Evolutionary conservation across 108 stramenopile genomes (phyloP).

Genomic region (Phaeodactylum tricornutum): DNA sequence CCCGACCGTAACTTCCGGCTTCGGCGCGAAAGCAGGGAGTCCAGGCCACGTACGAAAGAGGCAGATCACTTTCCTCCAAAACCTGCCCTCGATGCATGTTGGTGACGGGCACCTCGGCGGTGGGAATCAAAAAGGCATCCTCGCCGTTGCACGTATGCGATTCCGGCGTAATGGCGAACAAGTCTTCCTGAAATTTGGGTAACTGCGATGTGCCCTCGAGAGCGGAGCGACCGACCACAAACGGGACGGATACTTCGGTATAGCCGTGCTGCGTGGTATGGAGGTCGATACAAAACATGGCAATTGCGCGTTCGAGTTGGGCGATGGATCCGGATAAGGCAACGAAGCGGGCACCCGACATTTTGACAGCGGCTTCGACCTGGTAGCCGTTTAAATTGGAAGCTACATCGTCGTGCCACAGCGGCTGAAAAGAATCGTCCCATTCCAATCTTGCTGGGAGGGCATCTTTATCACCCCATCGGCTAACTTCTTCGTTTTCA

Average conservation of each 20-base stretch:
- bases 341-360: slow-evolving; percentile 90
- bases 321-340: slow-evolving; percentile 82
- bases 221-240: slow-evolving; percentile 76
- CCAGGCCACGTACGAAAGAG: slow-evolving; percentile 77
- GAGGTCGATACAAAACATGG: slow-evolving; percentile 85
- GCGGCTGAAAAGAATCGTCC: slow-evolving; percentile 59
- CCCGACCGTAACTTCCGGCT: slow-evolving; percentile 93
- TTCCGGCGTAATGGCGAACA: slow-evolving; percentile 77
- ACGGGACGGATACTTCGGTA: slow-evolving; percentile 85
- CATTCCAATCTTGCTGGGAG: slow-evolving; percentile 66
- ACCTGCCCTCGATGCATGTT: slow-evolving; percentile 81
- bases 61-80: slow-evolving; percentile 83
- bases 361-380: slow-evolving; percentile 75
- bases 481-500: slow-evolving; percentile 65
- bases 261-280: slow-evolving; percentile 80
- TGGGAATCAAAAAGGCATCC: slow-evolving; percentile 95
- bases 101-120: slow-evolving; percentile 94
- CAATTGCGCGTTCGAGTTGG: slow-evolving; percentile 88
- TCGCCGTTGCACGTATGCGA: slow-evolving; percentile 91
- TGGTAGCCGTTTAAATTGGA: slow-evolving; percentile 73
- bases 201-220: slow-evolving; percentile 93
- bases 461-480: slow-evolving; percentile 69
- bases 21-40: slow-evolving; percentile 98
- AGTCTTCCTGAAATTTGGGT: slow-evolving; percentile 95
- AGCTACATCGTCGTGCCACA: slow-evolving; percentile 97